Conservation (phyloP, 176 grass and related monocot genomes). For the Ananas comosus region DNA sequence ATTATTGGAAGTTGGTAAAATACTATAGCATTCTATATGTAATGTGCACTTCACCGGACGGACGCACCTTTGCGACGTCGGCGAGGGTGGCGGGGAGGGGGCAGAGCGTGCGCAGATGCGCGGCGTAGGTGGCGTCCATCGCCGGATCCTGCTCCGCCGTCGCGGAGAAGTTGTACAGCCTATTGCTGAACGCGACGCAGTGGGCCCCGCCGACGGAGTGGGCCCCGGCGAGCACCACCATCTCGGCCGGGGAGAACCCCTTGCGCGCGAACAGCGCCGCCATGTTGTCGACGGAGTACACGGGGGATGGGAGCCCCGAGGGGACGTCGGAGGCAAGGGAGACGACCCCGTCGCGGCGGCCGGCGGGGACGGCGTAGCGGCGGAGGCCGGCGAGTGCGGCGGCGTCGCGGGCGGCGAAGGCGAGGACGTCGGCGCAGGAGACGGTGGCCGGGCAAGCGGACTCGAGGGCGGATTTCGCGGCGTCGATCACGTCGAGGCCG, state of each 20-base stretch:
- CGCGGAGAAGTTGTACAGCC: constrained; percentile 38
- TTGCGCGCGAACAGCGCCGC: constrained; percentile 20
- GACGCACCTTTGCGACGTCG: constrained; percentile 1
- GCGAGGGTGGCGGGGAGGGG: not conserved
- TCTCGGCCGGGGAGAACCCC: constrained; percentile 33
- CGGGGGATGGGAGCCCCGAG: constrained; percentile 29
- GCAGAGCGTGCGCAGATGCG: constrained; percentile 19
- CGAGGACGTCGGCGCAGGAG: constrained; percentile 33
- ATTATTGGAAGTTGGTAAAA: no score
- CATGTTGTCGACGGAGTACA: constrained; percentile 15
- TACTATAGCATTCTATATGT: no score
- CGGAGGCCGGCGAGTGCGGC: constrained; percentile 25
- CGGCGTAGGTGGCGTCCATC: constrained; percentile 8
- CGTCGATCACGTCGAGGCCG: constrained; percentile 30
- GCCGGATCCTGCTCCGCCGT: not conserved
- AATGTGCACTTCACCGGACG: no score
- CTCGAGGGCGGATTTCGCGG: constrained; percentile 28
- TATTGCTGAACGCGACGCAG: constrained; percentile 43
- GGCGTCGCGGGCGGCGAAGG: constrained; percentile 32
- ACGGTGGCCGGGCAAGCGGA: constrained; percentile 31
- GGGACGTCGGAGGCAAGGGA: constrained; percentile 33
- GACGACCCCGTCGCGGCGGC: constrained; percentile 30
- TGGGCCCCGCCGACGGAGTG: constrained; percentile 63
- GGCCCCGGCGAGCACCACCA: constrained; percentile 41
- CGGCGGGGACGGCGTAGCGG: constrained; percentile 20